A percentile compares a stretch with the other conserved stretches of the same genome.
phyloP scores from a whole-genome alignment of 2,329 filamentous ascomycete genomes.

The Fusarium proliferatum region DNA sequence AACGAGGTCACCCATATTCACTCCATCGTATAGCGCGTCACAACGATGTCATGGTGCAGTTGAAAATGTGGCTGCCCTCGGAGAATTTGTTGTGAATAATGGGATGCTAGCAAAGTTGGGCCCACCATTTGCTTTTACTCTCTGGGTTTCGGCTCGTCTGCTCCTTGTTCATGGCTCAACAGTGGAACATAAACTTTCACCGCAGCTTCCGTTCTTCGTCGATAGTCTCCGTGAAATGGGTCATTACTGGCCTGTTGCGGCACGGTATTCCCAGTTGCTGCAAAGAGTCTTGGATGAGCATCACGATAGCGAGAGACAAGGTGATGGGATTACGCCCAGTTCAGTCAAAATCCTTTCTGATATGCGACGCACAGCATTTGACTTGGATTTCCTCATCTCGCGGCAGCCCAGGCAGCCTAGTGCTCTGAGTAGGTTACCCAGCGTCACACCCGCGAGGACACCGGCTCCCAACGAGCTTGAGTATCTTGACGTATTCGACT shows the following conservation, averaged over 20 bases:
- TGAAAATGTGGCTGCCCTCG: conserved; percentile 81
- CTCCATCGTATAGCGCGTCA: conserved; percentile 85
- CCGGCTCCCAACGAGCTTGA: conserved; percentile 86
- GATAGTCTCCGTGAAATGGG: conserved; percentile 85
- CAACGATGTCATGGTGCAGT: conserved; percentile 87
- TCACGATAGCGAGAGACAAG: conserved; percentile 78
- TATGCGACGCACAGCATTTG: conserved; percentile 91
- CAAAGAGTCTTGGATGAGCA: conserved; percentile 89
- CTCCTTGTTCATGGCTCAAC: conserved; percentile 91
- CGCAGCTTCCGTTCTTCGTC: conserved; percentile 84
- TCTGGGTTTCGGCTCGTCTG: conserved; percentile 91
- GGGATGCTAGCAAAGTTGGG: conserved; percentile 83
- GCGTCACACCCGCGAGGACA: conserved; percentile 71
- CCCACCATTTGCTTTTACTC: conserved; percentile 89
- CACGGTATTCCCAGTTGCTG: conserved; percentile 82
- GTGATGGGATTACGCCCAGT: conserved; percentile 80
- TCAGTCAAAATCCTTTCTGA: conserved; percentile 89
- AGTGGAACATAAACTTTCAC: conserved; percentile 83
- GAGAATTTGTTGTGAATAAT: conserved; percentile 80
- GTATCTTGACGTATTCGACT: conserved; percentile 92
- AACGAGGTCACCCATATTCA: conserved; percentile 88
- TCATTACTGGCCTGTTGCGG: conserved; percentile 85
- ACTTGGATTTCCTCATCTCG: conserved; percentile 89
- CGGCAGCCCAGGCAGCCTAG: conserved; percentile 73
- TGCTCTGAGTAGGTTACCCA: conserved; percentile 59